Evolutionary conservation across 2,329 filamentous ascomycete species (phyloP).

Genomic region (Pyrenophora graminea): DNA sequence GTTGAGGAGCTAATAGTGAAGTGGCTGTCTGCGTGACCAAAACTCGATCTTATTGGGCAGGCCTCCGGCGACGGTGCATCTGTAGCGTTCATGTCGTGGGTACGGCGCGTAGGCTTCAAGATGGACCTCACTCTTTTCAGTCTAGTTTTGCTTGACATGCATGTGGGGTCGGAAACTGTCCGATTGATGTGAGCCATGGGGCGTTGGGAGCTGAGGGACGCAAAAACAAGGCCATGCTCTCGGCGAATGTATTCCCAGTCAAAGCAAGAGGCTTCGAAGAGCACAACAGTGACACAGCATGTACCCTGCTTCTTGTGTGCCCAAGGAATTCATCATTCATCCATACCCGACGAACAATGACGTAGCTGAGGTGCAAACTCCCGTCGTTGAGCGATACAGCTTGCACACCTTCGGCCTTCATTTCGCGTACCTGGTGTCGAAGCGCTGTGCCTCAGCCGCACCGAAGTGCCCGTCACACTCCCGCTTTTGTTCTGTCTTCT

Average conservation of each 20-base stretch:
- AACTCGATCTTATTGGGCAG: conserved; percentile 9
- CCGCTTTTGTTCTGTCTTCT: conserved; percentile 18
- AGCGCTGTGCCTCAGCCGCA: conserved; percentile 33
- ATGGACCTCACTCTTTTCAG: neutral
- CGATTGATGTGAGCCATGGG: neutral
- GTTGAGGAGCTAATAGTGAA: conserved; percentile 10
- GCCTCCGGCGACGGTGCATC: conserved; percentile 13
- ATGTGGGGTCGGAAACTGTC: neutral
- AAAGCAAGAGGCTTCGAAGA: neutral
- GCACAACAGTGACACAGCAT: conserved; percentile 4
- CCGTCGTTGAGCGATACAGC: neutral
- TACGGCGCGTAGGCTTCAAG: conserved; percentile 17
- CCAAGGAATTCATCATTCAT: neutral
- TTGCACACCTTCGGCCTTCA: neutral
- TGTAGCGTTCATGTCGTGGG: conserved; percentile 10
- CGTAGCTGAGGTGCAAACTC: neutral
- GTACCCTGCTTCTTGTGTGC: conserved; percentile 5
- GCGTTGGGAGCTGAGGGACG: neutral
- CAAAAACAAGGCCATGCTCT: neutral
- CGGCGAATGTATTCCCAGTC: neutral
- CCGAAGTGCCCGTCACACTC: conserved; percentile 13
- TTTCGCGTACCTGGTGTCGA: conserved; percentile 21
- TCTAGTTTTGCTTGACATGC: neutral
- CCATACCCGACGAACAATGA: conserved; percentile 1
- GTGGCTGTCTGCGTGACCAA: conserved; percentile 12